phyloP scores from a whole-genome alignment of 1,284 basidiomycete species.

The Paramarasmius palmivorus region DNA sequence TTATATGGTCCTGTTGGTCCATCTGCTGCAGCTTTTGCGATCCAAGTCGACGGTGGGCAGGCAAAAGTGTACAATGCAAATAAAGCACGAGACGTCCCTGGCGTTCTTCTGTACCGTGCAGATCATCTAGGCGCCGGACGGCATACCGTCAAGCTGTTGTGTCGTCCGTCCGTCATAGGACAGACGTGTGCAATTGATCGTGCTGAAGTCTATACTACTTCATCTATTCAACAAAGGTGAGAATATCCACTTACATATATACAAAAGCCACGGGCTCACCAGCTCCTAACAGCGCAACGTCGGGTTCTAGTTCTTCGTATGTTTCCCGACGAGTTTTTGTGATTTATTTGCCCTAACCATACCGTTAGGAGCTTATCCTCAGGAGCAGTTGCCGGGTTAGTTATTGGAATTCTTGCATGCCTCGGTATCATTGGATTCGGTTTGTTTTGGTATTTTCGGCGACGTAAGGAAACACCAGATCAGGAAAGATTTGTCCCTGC shows the following conservation, averaged over 20 bases:
- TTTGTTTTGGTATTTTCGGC: conserved; percentile 21
- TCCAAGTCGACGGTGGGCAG: conserved; percentile 32
- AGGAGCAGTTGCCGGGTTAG: conserved; percentile 21
- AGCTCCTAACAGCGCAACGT: background rate
- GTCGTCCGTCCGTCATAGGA: conserved; percentile 20
- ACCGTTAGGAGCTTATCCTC: conserved; percentile 19
- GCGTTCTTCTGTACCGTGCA: conserved; percentile 38
- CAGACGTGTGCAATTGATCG: conserved; percentile 37
- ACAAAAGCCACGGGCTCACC: background rate
- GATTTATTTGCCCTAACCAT: too few species aligned
- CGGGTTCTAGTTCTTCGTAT: background rate
- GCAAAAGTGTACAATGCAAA: conserved; percentile 29
- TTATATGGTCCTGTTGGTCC: conserved; percentile 42
- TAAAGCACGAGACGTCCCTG: conserved; percentile 30
- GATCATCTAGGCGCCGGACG: conserved; percentile 30
- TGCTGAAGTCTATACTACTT: conserved; percentile 33
- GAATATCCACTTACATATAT: background rate
- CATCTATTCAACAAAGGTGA: conserved; percentile 10
- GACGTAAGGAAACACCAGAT: conserved; percentile 8
- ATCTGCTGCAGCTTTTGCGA: conserved; percentile 32
- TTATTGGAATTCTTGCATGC: conserved; percentile 21
- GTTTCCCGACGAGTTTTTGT: too few species aligned
- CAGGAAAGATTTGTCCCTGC: background rate
- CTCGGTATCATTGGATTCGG: conserved; percentile 13
- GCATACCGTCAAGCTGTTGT: conserved; percentile 31